Base-by-base conservation (phyloP, 192 early-diverging fungal species). In the Lobosporangium transversale region DNA sequence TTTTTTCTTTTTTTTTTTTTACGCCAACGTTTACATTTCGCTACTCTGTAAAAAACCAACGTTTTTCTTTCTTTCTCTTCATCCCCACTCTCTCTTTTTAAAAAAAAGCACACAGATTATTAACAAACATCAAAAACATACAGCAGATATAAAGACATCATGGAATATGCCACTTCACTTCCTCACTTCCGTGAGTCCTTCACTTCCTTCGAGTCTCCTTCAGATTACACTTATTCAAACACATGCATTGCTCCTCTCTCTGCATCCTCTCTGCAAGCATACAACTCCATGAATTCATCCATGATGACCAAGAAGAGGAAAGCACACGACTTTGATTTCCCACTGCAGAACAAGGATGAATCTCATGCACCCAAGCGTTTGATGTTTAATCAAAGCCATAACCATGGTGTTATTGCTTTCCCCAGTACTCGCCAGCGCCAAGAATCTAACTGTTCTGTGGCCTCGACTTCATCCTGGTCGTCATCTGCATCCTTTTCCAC, bases 381-480 rank as follows among this genome's bases (percentile, higher is more conserved):
- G 20, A 59, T 69, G 58, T 17, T 52, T 17, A 47, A 33, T 21
- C n/a, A n/a, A n/a, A n/a, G n/a, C n/a, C n/a, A n/a, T n/a, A n/a
- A n/a, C n/a, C n/a, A n/a, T n/a, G n/a, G n/a, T n/a, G 31, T 40
- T 20, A n/a, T 24, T 10, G 45, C 44, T 18, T 58, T 58, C 44
- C 15, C 23, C 29, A 43, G 50, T 11, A 14, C 48, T 23, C 69
- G 69, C 37, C 69, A 71, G 29, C 69, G 69, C 10, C 69, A 71
- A 52, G 69, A 63, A 27, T 71, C 69, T 21, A 61, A 61, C 8
- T 71, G 59, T 30, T 71, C 69, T 11, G 55, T 71, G 10, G 62
- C 69, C 3, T 71, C 69, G 1, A 48, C 69, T 6, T 71, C 69
- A 5, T 60, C 67, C 36, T 71, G 60, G 69, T 62, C 69, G n/a